A percentile compares a stretch with the other conserved stretches of the same genome.
Conservation (phyloP, 2,329 filamentous ascomycete species). For the Talaromyces funiculosus region DNA sequence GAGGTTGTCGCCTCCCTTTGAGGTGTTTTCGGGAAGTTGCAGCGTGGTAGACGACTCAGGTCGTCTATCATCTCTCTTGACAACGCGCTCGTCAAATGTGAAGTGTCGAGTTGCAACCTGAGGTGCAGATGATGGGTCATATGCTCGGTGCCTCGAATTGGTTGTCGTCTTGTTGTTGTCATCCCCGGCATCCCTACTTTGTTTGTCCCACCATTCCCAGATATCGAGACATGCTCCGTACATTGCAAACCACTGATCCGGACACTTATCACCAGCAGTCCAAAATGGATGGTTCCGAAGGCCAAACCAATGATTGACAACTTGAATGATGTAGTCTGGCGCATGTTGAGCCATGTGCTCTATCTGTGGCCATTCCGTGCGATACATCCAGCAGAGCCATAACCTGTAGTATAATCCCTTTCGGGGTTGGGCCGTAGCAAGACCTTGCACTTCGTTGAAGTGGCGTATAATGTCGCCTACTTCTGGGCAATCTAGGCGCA, state of each 20-base stretch:
- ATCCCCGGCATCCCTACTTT: too few species aligned
- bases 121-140: background rate
- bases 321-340: conserved; percentile 1
- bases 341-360: background rate
- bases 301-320: background rate
- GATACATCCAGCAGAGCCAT: conserved; percentile 10
- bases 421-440: background rate
- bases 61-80: background rate
- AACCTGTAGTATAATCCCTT: background rate
- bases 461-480: conserved; percentile 5
- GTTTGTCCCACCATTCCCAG: background rate
- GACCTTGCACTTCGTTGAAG: background rate
- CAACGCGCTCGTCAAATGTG: background rate
- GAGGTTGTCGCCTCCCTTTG: background rate
- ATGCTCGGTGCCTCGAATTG: background rate
- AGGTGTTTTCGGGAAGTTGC: background rate
- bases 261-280: background rate
- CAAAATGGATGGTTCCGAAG: conserved; percentile 3
- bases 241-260: conserved; percentile 2
- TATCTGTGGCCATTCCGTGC: conserved; percentile 3
- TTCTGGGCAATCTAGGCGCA: background rate
- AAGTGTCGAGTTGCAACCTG: background rate
- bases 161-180: background rate
- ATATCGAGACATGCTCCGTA: background rate
- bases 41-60: background rate